A percentile compares a stretch with the other conserved stretches of the same genome.
phyloP scores from a whole-genome alignment of 208 protist genomes.

The Phytomonas sp. region DNA sequence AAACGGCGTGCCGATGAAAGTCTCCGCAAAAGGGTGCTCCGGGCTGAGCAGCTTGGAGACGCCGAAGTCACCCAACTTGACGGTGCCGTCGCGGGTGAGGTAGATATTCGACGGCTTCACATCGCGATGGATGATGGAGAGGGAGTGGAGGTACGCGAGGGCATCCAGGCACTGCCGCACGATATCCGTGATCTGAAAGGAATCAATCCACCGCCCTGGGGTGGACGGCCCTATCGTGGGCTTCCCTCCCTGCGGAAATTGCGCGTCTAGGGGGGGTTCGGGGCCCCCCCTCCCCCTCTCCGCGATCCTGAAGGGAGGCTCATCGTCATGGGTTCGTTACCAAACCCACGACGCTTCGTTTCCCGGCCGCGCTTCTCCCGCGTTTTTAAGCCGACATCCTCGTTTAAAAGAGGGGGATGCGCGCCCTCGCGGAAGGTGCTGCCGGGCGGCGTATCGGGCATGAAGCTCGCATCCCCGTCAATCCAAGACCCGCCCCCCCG shows the following conservation, averaged over 20 bases:
- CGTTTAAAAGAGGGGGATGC: too few species aligned
- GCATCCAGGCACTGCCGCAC: constrained; percentile 73
- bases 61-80: constrained; percentile 88
- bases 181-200: constrained; percentile 63
- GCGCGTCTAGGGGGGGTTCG: constrained; percentile 2
- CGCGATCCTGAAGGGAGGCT: too few species aligned
- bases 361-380: too few species aligned
- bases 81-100: constrained; percentile 30
- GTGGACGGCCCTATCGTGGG: too few species aligned
- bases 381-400: too few species aligned
- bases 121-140: constrained; percentile 85
- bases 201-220: constrained; percentile 58
- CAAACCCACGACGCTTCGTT: too few species aligned
- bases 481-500: too few species aligned
- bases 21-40: constrained; percentile 42
- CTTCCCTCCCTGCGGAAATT: constrained; percentile 7
- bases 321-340: too few species aligned
- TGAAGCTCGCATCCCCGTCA: too few species aligned
- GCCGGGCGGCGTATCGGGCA: too few species aligned
- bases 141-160: constrained; percentile 76
- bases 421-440: too few species aligned
- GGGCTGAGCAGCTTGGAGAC: constrained; percentile 70
- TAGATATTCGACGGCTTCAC: constrained; percentile 91
- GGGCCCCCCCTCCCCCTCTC: too few species aligned
- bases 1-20: constrained; percentile 88